phyloP scores from a whole-genome alignment of 805 yeast species.

The Zygotorulaspora sp. region DNA sequence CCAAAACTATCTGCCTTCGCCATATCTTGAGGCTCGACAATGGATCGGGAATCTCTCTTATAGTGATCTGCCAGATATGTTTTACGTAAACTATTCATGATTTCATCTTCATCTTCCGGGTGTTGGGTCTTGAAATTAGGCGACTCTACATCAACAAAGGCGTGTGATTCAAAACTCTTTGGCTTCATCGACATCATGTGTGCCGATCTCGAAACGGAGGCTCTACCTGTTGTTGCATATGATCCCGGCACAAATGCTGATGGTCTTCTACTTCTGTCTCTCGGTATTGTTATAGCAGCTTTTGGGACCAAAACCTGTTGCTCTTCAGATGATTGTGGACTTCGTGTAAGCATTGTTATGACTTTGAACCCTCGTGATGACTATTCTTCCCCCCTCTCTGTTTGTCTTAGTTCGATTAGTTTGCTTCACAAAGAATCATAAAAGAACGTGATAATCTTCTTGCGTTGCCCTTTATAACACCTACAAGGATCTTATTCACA shows the following conservation, averaged over 20 bases:
- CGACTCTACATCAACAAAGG: constrained; percentile 27
- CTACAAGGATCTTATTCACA: too few species aligned
- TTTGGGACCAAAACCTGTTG: constrained; percentile 12
- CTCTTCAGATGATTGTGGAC: constrained; percentile 1
- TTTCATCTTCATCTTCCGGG: constrained; percentile 28
- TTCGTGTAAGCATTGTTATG: background rate
- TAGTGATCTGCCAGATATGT: constrained; percentile 25
- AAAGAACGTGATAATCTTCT: too few species aligned
- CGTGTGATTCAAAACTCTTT: constrained; percentile 24
- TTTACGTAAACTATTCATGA: constrained; percentile 31
- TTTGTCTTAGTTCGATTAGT: too few species aligned
- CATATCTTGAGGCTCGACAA: constrained; percentile 5
- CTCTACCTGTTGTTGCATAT: constrained; percentile 9
- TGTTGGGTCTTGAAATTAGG: constrained; percentile 32
- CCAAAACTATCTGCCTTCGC: constrained; percentile 6
- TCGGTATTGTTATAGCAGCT: constrained; percentile 16
- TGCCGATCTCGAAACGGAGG: constrained; percentile 13
- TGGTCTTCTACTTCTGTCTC: constrained; percentile 9
- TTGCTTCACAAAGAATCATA: too few species aligned
- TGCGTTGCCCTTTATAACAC: too few species aligned
- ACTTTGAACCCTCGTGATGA: background rate
- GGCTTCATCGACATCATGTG: constrained; percentile 12
- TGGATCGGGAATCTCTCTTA: constrained; percentile 8
- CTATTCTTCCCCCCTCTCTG: too few species aligned
- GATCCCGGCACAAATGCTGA: constrained; percentile 13